Base-by-base conservation (phyloP, 305 asterid species). In the Plantago lanceolata region DNA sequence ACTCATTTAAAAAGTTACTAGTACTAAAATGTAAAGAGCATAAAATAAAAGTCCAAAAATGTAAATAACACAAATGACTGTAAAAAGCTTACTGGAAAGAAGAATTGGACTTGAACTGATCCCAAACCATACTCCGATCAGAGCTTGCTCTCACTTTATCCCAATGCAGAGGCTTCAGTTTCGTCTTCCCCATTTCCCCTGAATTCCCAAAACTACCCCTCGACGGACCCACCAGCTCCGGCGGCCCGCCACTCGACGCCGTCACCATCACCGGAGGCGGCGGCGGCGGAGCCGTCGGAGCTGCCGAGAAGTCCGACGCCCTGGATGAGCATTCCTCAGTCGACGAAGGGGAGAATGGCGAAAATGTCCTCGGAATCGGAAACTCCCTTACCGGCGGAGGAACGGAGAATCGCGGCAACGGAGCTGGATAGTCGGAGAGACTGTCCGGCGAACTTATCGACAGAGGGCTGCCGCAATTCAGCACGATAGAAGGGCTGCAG, bases 131-230 rank as follows among this genome's bases (percentile, higher is more conserved):
- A 43, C 79, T 83, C 70, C 82, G 78, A 45, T 90, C 89, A 21
- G 96, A 85, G 61, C 84, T 76, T 26, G 85, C 85, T 71, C 84
- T 85, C 35, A 87, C 90, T 83, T 90, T 90, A 74, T 87, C 96
- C 97, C 97, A 90, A 29, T 88, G 96, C 80, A 90, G 75, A 68
- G 97, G 81, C 72, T 90, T 90, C 70, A 87, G 72, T 83, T 76
- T 85, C 11, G 89, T 91, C 81, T 83, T 84, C 70, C 70, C 53
- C n/a, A 44, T 65, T 31, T 80, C 91, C 48, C 66, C 85, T 9
- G 66, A 64, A 44, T 44, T 67, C 15, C 70, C 85, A 17, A 70
- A 68, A 49, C 64, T 62, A n/a, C 65, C 65, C 43, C 66, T 47
- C 28, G 85, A 65, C 18, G 92, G 97, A 0, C 71, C 83, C 52